Conservation (phyloP, 2,329 filamentous ascomycete genomes). For the Xylaria sp. region DNA sequence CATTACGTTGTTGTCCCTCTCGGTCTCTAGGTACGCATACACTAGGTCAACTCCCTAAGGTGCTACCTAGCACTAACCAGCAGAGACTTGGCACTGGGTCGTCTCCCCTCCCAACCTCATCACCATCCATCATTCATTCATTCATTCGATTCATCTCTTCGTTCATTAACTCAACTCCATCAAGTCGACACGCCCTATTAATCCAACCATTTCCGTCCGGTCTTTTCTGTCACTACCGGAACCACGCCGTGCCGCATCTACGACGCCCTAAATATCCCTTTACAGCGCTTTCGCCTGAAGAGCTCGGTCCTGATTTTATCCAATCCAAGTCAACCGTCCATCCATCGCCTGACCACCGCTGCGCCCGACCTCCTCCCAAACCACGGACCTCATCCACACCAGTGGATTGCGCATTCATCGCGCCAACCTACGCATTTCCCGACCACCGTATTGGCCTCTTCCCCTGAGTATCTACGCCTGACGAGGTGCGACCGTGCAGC, state of each 20-base stretch:
- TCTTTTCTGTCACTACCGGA: conserved; percentile 5
- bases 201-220: not conserved
- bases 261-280: not conserved
- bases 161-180: conserved; percentile 25
- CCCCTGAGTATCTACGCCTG: conserved; percentile 15
- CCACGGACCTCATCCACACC: conserved; percentile 22
- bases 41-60: conserved; percentile 1
- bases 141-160: conserved; percentile 7
- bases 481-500: conserved; percentile 29
- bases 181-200: conserved; percentile 7
- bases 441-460: conserved; percentile 5
- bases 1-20: conserved; percentile 38
- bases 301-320: conserved; percentile 20
- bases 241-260: conserved; percentile 13
- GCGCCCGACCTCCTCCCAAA: conserved; percentile 30
- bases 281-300: not conserved
- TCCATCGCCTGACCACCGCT: conserved; percentile 27
- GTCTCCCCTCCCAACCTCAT: conserved; percentile 41
- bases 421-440: conserved; percentile 21
- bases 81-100: conserved; percentile 32
- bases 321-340: conserved; percentile 6
- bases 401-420: conserved; percentile 37
- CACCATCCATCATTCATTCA: conserved; percentile 25
- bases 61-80: not conserved
- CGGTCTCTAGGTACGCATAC: conserved; percentile 23